Base-by-base conservation (phyloP, 2,329 filamentous ascomycete genomes). In the Trichophyton rubrum region DNA sequence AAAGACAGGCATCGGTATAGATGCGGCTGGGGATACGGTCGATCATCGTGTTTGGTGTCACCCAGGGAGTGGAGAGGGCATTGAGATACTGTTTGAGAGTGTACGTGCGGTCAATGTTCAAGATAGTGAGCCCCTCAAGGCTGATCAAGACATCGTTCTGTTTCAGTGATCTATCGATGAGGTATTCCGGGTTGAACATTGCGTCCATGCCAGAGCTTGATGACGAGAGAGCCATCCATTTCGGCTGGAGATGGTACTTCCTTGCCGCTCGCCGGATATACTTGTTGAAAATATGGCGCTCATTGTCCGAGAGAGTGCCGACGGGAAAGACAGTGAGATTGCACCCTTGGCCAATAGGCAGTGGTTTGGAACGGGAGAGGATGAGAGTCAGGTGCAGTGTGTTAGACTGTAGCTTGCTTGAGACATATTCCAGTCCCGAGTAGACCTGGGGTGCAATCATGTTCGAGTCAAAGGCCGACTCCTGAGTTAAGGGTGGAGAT, bases 131-230 rank as follows among this genome's bases (percentile, higher is more conserved):
- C 1, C 75, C 75, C 62, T 77, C 75, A 51, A 73, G 71, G 60
- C 71, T 74, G 67, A 75, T 76, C 38, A 77, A 67, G 38, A 77
- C 70, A 59, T 77, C 74, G 60, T 76, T 75, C 62, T 77, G 75
- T 43, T 74, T 63, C 45, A 77, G 72, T 5, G 75, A 76, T 61
- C 75, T 74, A 58, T 73, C 68, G 43, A 75, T 68, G 4, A 77
- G 68, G 62, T 75, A 75, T 33, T 74, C 71, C 58, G 57, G 59
- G 22, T 63, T 56, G 20, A 33, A 38, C 17, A 49, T 40, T n/a
- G 43, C 45, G n/a, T 58, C 53, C 27, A 56, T 47, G 30, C 57
- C 43, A 8, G 30, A 41, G 38, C 41, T 38, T 24, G 45, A 49
- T 13, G 30, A 27, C 24, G 75, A 71, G 58, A 68, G 68, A n/a